These are phyloP conservation scores for Rhytidiadelphus loreus DNA, from an alignment of 225 moss, liverwort and hornwort species.

Conservation along the genomic window DNA sequence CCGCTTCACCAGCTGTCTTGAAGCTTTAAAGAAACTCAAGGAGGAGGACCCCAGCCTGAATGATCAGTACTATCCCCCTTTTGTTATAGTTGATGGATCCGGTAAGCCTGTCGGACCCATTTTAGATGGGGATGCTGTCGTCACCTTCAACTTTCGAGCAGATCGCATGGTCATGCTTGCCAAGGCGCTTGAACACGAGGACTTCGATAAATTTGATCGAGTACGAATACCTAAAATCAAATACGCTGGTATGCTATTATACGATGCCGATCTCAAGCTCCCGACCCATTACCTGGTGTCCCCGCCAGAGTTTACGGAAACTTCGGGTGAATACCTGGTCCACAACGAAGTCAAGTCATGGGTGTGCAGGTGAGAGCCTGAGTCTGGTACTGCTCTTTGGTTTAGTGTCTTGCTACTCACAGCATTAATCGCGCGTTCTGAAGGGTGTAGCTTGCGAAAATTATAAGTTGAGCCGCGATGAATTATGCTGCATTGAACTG, in stretches of 20 bases:
- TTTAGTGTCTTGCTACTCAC: not conserved
- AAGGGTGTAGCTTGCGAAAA: not conserved
- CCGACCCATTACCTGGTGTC: constrained; percentile 70
- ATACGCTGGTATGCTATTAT: constrained; percentile 94
- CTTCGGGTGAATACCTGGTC: constrained; percentile 91
- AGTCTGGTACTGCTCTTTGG: not conserved
- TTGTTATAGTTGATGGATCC: constrained; percentile 42
- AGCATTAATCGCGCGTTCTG: not conserved
- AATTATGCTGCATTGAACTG: not conserved
- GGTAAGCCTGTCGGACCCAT: constrained; percentile 47
- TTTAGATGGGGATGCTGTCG: constrained; percentile 51
- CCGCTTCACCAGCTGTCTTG: constrained; percentile 36
- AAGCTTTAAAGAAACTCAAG: constrained; percentile 49
- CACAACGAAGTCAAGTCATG: constrained; percentile 81
- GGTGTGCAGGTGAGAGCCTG: constrained; percentile 76
- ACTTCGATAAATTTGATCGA: constrained; percentile 73
- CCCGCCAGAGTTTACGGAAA: constrained; percentile 81
- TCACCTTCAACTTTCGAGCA: constrained; percentile 60
- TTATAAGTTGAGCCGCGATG: not conserved
- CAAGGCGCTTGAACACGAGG: constrained; percentile 69
- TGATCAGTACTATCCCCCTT: constrained; percentile 61
- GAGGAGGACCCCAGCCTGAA: constrained; percentile 39
- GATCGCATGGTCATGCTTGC: constrained; percentile 78
- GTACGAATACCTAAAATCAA: constrained; percentile 69
- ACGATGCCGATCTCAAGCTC: constrained; percentile 92